Base-by-base conservation (phyloP, 2,329 filamentous ascomycete species). In the Fusarium mexicanum region DNA sequence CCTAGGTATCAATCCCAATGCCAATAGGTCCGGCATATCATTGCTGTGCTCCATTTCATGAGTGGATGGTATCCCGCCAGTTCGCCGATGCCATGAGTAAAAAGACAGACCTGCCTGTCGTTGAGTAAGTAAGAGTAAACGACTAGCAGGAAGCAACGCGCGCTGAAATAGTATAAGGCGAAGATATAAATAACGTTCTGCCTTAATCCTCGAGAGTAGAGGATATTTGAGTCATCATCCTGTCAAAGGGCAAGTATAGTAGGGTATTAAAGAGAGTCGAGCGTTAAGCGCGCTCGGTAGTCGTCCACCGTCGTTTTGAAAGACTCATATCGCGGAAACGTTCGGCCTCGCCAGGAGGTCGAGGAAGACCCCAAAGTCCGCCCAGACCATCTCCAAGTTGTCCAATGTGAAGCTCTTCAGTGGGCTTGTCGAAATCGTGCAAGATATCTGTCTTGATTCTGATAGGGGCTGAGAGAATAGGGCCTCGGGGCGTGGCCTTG, bases 301-400 rank as follows among this genome's bases (percentile, higher is more conserved):
- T 85, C 29, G 88, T 89, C 88, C 88, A 90, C 31, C 88, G 83
- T 59, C 88, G 80, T 80, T 90, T 90, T 3, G 84, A 81, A 26
- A 83, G 81, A 40, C 82, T 84, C 64, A 84, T 65, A 64, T 89
- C 88, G 12, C 86, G 82, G 37, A 84, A 80, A 37, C 81, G 81
- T 61, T 89, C 87, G 2, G 84, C 85, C 47, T 86, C 83, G 13
- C 82, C 85, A 20, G 84, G 81, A 26, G 86, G 84, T 58, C 81
- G 80, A 7, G 85, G 85, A 16, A 83, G 74, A 8, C 84, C 84
- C 86, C 85, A 87, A 6, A 84, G 83, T 24, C 87, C 87, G 68
- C 80, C 85, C 31, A 78, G 69, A 5, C 80, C 84, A 59, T 76
- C 83, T 20, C 80, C 85, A 41, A 82, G 81, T 72, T 82, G 84